Percentiles rank a stretch among this genome's conserved stretches.
Evolutionary conservation across 768 basidiomycete genomes (phyloP).

Genomic region (Leccinum ochraceum): DNA sequence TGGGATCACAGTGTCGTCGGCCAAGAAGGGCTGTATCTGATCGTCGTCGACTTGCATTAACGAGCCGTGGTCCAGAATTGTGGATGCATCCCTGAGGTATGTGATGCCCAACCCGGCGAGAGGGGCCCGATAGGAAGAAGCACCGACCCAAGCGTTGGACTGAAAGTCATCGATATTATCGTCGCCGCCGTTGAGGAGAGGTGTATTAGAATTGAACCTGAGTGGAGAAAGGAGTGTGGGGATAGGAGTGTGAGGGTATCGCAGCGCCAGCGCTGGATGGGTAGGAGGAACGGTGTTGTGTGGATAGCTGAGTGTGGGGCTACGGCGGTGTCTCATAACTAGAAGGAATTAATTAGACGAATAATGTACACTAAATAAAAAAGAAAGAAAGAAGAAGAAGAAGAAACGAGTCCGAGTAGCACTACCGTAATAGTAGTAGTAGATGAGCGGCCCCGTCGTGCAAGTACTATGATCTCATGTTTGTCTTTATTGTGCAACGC

Average conservation of each 20-base stretch:
- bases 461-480: constrained; percentile 6
- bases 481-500: constrained; percentile 27
- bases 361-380: neutral
- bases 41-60: constrained; percentile 12
- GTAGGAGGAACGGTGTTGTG: constrained; percentile 5
- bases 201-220: constrained; percentile 12
- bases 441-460: neutral
- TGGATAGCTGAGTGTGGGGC: constrained; percentile 25
- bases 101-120: constrained; percentile 33
- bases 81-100: constrained; percentile 4
- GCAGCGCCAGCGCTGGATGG: constrained; percentile 36
- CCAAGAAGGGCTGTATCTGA: neutral
- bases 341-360: neutral
- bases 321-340: constrained; percentile 30
- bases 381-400: neutral
- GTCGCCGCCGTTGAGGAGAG: neutral
- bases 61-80: neutral
- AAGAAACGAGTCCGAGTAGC: neutral
- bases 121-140: constrained; percentile 9
- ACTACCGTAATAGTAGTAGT: too few species aligned
- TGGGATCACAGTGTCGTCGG: neutral
- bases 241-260: constrained; percentile 14
- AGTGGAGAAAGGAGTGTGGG: constrained; percentile 34
- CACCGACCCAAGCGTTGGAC: constrained; percentile 30
- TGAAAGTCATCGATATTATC: constrained; percentile 27